Evolutionary conservation across 345 rosid genomes (phyloP).

Genomic region (Populus pruinosa): DNA sequence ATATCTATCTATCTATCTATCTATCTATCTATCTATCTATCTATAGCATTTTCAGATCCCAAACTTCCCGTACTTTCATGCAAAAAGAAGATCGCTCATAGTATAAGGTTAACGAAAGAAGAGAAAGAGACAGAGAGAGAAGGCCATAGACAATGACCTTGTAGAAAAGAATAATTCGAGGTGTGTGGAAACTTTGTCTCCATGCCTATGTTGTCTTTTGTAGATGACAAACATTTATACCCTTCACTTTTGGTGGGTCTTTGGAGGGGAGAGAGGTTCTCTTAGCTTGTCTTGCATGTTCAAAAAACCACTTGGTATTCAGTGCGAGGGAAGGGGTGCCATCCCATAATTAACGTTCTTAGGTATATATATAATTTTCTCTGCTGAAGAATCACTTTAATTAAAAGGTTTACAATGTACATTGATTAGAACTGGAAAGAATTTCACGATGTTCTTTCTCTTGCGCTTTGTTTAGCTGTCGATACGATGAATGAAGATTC

Average conservation of each 20-base stretch:
- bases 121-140: constrained; percentile 6
- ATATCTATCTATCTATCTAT: too few relatives aligned
- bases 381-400: not conserved
- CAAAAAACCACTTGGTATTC: constrained; percentile 1
- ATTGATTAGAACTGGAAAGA: constrained; percentile 1
- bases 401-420: not conserved
- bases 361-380: not conserved
- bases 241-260: constrained; percentile 17
- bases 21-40: not conserved
- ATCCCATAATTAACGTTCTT: not conserved
- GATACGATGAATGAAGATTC: not conserved
- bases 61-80: constrained; percentile 58
- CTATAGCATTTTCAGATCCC: constrained; percentile 27
- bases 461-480: constrained; percentile 1
- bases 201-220: constrained; percentile 34
- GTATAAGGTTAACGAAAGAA: constrained; percentile 4
- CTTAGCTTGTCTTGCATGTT: constrained; percentile 21
- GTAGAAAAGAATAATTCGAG: constrained; percentile 26
- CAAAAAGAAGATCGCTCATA: constrained; percentile 3
- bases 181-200: constrained; percentile 44
- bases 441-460: constrained; percentile 5
- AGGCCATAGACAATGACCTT: constrained; percentile 24
- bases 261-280: not conserved
- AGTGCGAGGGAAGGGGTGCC: constrained; percentile 14
- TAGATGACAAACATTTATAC: constrained; percentile 19